Conservation (phyloP, 1,284 basidiomycete species). For the Ganoderma lucidum region DNA sequence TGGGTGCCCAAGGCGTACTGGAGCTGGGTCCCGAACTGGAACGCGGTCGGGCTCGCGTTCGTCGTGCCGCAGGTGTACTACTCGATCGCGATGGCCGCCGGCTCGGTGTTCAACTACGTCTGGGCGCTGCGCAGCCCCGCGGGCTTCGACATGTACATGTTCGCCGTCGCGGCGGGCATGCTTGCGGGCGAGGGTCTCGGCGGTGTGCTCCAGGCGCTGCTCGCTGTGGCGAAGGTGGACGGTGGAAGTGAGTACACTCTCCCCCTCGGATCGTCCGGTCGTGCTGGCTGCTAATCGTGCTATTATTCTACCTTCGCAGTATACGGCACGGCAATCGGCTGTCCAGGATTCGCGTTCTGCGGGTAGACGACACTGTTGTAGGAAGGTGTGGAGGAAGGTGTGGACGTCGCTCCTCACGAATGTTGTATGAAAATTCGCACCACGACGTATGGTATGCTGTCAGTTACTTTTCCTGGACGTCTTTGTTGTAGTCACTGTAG, state of each 20-base stretch:
- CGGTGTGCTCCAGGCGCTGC: conserved; percentile 69
- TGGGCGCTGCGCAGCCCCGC: conserved; percentile 58
- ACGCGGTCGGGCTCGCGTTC: conserved; percentile 60
- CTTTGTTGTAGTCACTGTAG: conserved; percentile 8
- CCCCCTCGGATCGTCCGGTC: neutral
- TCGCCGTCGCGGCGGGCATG: conserved; percentile 65
- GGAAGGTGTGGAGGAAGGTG: neutral
- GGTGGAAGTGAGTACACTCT: conserved; percentile 49
- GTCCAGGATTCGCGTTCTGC: conserved; percentile 57
- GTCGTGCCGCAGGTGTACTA: conserved; percentile 37
- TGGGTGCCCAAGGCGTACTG: conserved; percentile 63
- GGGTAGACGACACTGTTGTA: conserved; percentile 40
- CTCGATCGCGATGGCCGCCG: conserved; percentile 59
- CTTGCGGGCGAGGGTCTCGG: conserved; percentile 76
- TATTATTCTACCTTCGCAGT: conserved; percentile 34
- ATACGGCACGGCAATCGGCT: conserved; percentile 58
- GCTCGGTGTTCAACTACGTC: conserved; percentile 53
- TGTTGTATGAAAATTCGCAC: neutral
- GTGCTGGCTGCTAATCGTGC: conserved; percentile 8
- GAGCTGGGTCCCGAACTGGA: conserved; percentile 70
- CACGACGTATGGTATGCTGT: conserved; percentile 3
- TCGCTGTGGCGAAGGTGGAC: conserved; percentile 58
- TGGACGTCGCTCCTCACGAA: neutral
- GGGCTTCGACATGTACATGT: conserved; percentile 66
- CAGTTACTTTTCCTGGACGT: neutral